These are phyloP conservation scores for Saururus chinensis DNA, from an alignment of 164 flowering plant genomes.

Conservation along the genomic window DNA sequence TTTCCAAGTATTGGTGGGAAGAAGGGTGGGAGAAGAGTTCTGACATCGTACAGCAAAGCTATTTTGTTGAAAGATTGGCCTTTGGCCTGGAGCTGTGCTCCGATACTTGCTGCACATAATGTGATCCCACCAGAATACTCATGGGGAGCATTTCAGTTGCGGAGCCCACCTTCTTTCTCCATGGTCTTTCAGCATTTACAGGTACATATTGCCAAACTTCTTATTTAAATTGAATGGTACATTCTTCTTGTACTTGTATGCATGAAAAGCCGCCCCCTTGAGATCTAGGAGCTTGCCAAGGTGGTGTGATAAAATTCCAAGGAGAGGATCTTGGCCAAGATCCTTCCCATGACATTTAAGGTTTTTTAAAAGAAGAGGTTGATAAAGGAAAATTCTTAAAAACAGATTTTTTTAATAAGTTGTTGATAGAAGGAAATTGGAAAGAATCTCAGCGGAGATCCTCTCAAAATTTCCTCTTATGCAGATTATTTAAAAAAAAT, in stretches of 20 bases:
- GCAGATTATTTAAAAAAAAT: too few relatives aligned
- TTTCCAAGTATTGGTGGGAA: constrained; percentile 62
- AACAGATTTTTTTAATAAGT: too few relatives aligned
- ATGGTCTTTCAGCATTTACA: constrained; percentile 76
- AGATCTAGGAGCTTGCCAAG: not conserved
- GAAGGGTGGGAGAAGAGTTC: constrained; percentile 73
- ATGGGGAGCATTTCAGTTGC: constrained; percentile 79
- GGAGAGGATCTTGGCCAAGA: too few relatives aligned
- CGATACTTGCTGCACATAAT: constrained; percentile 59
- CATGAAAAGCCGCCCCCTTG: not conserved
- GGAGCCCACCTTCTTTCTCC: constrained; percentile 80
- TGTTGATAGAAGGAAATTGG: too few relatives aligned
- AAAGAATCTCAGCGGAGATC: too few relatives aligned
- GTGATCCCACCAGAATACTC: constrained; percentile 87
- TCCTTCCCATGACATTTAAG: too few relatives aligned
- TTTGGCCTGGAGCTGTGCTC: constrained; percentile 84
- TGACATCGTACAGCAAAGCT: constrained; percentile 71
- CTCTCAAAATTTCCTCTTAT: too few relatives aligned
- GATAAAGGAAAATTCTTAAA: too few relatives aligned
- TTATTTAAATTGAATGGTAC: not conserved
- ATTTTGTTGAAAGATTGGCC: constrained; percentile 92
- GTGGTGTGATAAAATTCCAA: not conserved
- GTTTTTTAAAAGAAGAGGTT: too few relatives aligned
- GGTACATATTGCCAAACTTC: constrained; percentile 25
- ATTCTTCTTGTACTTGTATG: not conserved